phyloP scores from a whole-genome alignment of 805 yeast species.

The Wickerhamomyces rabaulensis region DNA sequence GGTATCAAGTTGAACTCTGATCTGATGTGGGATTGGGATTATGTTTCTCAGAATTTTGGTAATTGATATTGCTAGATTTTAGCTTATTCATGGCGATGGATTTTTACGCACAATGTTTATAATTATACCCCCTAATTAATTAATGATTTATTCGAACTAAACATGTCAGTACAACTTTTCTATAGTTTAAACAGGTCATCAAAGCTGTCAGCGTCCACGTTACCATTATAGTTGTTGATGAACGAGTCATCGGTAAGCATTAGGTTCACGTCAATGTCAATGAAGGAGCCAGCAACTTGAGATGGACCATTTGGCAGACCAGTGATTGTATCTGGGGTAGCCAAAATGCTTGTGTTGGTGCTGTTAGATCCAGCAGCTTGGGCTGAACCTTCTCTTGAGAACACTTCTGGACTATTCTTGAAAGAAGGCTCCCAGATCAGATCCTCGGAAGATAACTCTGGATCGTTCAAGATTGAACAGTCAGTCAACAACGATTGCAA shows the following conservation, averaged over 20 bases:
- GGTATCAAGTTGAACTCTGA: conserved; percentile 10
- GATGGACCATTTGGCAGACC: neutral
- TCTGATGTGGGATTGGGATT: conserved; percentile 21
- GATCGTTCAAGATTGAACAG: conserved; percentile 11
- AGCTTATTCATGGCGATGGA: conserved; percentile 71
- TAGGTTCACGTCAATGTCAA: neutral
- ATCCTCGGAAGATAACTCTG: conserved; percentile 8
- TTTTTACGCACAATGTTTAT: too few species aligned
- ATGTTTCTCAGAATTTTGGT: conserved; percentile 2
- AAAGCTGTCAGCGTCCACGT: neutral
- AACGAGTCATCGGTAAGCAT: neutral
- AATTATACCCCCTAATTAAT: conserved; percentile 56
- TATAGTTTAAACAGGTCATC: conserved; percentile 12
- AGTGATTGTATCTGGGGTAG: neutral
- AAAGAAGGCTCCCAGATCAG: conserved; percentile 21
- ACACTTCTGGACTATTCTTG: neutral
- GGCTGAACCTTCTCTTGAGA: neutral
- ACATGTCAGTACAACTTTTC: too few species aligned
- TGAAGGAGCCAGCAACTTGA: neutral
- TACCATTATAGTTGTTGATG: neutral
- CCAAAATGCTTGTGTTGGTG: neutral
- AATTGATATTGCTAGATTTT: conserved; percentile 59
- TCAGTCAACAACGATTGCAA: neutral
- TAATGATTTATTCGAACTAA: conserved; percentile 4
- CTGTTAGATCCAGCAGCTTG: too few species aligned